Percentiles rank a stretch among this genome's conserved stretches.
phyloP scores from a whole-genome alignment of 2,329 filamentous ascomycete species.

The Fusarium sp. region DNA sequence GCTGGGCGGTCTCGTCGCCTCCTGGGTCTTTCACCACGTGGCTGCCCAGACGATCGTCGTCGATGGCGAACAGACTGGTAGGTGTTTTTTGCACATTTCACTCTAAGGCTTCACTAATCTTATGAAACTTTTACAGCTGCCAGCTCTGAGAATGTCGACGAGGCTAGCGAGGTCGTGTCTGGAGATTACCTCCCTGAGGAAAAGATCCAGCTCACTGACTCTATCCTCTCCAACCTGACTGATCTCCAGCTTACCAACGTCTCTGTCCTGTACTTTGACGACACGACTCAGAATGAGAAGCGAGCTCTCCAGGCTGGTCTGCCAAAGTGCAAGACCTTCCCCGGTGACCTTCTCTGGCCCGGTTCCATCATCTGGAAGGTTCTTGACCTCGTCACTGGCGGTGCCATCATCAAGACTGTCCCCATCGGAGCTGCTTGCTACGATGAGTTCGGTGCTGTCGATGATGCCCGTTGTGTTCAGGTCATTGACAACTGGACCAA shows the following conservation, averaged over 20 bases:
- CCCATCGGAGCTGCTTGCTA: slow-evolving; percentile 52
- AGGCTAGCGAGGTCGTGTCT: slow-evolving; percentile 22
- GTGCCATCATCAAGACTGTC: slow-evolving; percentile 49
- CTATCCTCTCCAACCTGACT: slow-evolving; percentile 22
- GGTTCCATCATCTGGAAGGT: slow-evolving; percentile 46
- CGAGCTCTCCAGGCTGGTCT: background rate
- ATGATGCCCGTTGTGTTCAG: slow-evolving; percentile 45
- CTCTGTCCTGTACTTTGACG: slow-evolving; percentile 27
- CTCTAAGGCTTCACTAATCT: background rate
- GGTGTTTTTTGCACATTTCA: background rate
- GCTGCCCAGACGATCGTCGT: slow-evolving; percentile 30
- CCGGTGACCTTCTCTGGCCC: slow-evolving; percentile 50
- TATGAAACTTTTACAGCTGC: slow-evolving; percentile 8
- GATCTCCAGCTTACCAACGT: slow-evolving; percentile 31
- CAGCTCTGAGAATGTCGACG: slow-evolving; percentile 10
- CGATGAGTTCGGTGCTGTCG: slow-evolving; percentile 36
- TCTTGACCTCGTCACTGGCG: slow-evolving; percentile 50
- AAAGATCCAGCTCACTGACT: slow-evolving; percentile 33
- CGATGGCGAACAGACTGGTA: slow-evolving; percentile 27
- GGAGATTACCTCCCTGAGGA: slow-evolving; percentile 34
- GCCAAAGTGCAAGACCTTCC: slow-evolving; percentile 50
- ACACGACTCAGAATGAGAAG: background rate
- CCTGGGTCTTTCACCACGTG: slow-evolving; percentile 14
- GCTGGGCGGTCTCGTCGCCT: slow-evolving; percentile 16
- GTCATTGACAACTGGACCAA: slow-evolving; percentile 46